Evolutionary conservation across 208 protist genomes (phyloP).

Genomic region (Crithidia thermophila): DNA sequence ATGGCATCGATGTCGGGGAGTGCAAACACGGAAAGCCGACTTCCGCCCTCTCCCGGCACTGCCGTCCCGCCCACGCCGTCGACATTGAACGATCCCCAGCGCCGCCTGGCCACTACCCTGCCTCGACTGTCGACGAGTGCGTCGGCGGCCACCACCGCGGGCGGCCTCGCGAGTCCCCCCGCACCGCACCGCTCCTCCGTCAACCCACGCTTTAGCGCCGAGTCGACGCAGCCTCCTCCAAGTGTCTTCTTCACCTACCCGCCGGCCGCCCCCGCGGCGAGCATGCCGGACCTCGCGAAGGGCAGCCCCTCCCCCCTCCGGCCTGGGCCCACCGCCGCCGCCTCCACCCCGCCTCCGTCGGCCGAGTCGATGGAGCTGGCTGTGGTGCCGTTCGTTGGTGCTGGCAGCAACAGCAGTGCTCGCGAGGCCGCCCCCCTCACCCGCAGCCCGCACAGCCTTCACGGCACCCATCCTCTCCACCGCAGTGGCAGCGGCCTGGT

Average conservation of each 20-base stretch:
- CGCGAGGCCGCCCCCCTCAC: too few species aligned
- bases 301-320: neutral
- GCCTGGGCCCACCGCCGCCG: neutral
- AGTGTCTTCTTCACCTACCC: constrained; percentile 11
- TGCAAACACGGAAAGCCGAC: neutral
- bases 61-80: too few species aligned
- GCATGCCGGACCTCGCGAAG: neutral
- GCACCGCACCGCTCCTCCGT: too few species aligned
- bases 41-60: too few species aligned
- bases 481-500: neutral
- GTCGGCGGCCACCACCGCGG: neutral
- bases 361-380: constrained; percentile 19
- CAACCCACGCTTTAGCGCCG: neutral
- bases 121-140: constrained; percentile 5
- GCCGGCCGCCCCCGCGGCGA: neutral
- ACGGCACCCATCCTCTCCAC: neutral
- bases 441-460: neutral
- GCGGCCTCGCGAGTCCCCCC: neutral
- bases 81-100: neutral
- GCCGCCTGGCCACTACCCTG: neutral
- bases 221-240: neutral
- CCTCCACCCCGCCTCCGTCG: neutral
- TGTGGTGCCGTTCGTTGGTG: constrained; percentile 23
- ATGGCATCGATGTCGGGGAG: too few species aligned
- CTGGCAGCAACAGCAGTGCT: constrained; percentile 1